Evolutionary conservation across 495 filamentous ascomycete species (phyloP), one percentile per base, ranked within the genome.

Genomic region (Podospora pseudopauciseta): DNA sequence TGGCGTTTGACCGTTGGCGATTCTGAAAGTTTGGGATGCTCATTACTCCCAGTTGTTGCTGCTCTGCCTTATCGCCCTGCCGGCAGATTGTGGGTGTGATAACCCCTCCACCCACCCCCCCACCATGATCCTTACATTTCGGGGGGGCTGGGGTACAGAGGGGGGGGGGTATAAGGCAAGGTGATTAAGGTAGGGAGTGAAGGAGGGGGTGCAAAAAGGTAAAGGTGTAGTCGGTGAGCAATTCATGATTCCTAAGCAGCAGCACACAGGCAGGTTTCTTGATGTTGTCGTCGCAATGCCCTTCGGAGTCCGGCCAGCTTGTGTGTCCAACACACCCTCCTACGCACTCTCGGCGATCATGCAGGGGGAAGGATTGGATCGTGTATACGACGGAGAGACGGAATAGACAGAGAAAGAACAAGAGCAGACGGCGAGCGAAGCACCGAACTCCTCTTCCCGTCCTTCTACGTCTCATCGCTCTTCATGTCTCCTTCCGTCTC

Each of bases 301-400:
- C 18, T 20, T 69, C 64, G 68, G 60, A 66, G 49, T 54, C 68
- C 64, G 68, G 64, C 63, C 56, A 27, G 15, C 54, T 56, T 55
- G 34, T 30, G 64, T 62, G 30, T 32, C 30, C 30, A 32, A 44
- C 39, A 62, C 34, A 32, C 28, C 30, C 32, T 30, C 19, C 62
- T 65, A 60, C 68, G 68, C 65, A 68, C 69, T 68, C 68, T 68
- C 66, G 62, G 67, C 71, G 74, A 73, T 76, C 68, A 72, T 73
- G 74, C 72, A 73, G 70, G 70, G 70, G 61, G 18, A 28, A 5
- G 19, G 19, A 26, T 26, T 53, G 60, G 58, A 54, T 11, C 19
- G 27, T 65, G 64, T 27, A 54, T 16, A 30, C 68, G 55, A 34
- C 26, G 53, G 34, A 30, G 34, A 30, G 9, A 20, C 34, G 54